Conservation (phyloP, 2,329 filamentous ascomycete species). For the Alternaria tenuissima region DNA sequence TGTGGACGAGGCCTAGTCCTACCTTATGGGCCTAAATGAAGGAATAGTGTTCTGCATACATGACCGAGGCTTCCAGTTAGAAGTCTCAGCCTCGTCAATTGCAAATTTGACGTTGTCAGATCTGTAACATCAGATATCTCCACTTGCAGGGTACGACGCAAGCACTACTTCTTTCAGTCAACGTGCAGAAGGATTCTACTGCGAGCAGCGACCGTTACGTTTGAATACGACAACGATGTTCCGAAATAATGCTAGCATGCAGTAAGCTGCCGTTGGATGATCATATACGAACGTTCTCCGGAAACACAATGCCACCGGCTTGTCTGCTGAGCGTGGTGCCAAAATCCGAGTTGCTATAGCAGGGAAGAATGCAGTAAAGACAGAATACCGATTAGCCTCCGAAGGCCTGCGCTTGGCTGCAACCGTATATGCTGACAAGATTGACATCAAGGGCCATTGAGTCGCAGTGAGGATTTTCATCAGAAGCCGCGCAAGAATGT, state of each 20-base stretch:
- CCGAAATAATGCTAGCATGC: background rate
- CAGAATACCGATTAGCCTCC: background rate
- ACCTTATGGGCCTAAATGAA: background rate
- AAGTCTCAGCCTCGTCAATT: background rate
- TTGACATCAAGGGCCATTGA: background rate
- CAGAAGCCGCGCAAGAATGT: background rate
- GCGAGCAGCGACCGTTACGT: background rate
- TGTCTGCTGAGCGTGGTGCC: background rate
- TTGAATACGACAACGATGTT: background rate
- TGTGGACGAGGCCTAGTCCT: background rate
- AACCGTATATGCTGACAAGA: background rate
- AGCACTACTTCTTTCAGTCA: background rate
- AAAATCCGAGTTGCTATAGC: background rate
- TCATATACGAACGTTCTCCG: background rate
- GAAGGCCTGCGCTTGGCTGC: background rate
- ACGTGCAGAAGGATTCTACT: background rate
- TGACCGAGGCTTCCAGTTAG: background rate
- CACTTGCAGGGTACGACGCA: background rate
- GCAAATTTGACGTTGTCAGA: background rate
- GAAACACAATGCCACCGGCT: background rate
- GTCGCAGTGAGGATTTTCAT: background rate
- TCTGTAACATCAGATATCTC: background rate
- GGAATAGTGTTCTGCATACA: background rate
- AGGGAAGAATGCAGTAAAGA: background rate
- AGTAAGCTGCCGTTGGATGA: background rate